Evolutionary conservation across 306 rosid species (phyloP), one percentile per base, ranked within the genome.

Genomic region (Senna tora): DNA sequence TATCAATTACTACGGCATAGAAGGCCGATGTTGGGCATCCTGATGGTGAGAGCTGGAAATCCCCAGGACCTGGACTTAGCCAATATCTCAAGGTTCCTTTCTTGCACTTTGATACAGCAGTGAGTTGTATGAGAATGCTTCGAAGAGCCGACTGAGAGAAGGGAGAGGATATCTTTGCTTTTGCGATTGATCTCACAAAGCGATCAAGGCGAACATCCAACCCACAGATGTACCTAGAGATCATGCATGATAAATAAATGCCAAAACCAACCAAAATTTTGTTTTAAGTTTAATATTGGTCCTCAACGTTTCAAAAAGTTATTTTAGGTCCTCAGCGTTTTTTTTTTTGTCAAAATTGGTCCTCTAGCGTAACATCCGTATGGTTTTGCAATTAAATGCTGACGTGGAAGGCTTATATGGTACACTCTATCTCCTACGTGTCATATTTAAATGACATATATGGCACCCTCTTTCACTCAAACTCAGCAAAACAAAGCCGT

Each of bases 41-140:
- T 73, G 90, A 45, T 30, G 95, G 73, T 17, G 97, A 72, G 42
- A 94, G 87, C 89, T 86, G 70, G 83, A 94, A 94, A 80, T 94
- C 59, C 3, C 97, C 98, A 17, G 98, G 98, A 32, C 98, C 97
- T 43, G 98, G 83, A 83, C 91, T 94, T 41, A 89, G 51, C 98
- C 98, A 94, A 70, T 77, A 94, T 82, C 97, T 80, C 19, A 94
- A 65, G 41, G 88, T 84, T 54, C 98, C 98, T 76, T 79, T 87
- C 88, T 84, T 89, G 78, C 82, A 84, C 67, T 85, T 81, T 45
- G 97, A 91, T 42, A 45, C 92, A 33, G 88, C 90, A 32, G 90
- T 72, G 68, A 94, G 85, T 38, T 91, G 98, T 49, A 89, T 74
- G 9, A 94, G 92, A 81, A 94, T 89, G 91, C 84, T 89, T 70